These are phyloP conservation scores for Angophora floribunda DNA, from an alignment of 345 rosid species.

Conservation along the genomic window DNA sequence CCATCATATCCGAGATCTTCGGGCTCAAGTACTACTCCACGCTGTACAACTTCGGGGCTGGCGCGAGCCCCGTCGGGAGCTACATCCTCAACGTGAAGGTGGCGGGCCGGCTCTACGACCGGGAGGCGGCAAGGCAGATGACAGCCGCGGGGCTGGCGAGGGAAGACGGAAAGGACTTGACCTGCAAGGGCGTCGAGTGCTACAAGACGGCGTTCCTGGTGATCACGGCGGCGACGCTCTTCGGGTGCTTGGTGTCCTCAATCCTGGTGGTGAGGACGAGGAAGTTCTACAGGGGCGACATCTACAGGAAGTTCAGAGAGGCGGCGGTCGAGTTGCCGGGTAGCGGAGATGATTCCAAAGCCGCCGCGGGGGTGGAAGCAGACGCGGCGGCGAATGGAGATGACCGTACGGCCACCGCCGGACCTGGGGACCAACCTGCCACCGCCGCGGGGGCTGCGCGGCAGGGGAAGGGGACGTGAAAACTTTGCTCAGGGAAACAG, in stretches of 20 bases:
- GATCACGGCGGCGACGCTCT: conserved; percentile 16
- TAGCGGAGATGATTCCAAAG: not conserved
- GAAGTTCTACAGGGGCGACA: conserved; percentile 19
- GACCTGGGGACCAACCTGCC: not conserved
- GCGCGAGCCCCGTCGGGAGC: conserved; percentile 23
- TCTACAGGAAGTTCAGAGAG: conserved; percentile 21
- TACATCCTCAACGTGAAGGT: conserved; percentile 30
- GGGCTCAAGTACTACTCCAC: conserved; percentile 40
- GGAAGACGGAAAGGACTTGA: conserved; percentile 3
- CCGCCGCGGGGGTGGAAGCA: not conserved
- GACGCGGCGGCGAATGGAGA: not conserved
- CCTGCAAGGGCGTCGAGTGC: conserved; percentile 14
- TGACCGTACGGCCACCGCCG: not conserved
- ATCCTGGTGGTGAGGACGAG: conserved; percentile 17
- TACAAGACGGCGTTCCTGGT: conserved; percentile 17
- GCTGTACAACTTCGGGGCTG: conserved; percentile 12
- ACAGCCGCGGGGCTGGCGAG: conserved; percentile 3
- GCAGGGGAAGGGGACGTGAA: not conserved
- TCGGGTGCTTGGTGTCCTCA: conserved; percentile 8
- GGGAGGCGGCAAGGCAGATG: conserved; percentile 26
- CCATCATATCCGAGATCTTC: conserved; percentile 28
- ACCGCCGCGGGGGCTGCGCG: not conserved
- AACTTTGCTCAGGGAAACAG: not conserved
- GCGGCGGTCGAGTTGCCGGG: not conserved
- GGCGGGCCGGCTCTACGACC: conserved; percentile 22